These are phyloP conservation scores for Avena sativa DNA, from an alignment of 176 grass and related monocot species.

Conservation along the genomic window DNA sequence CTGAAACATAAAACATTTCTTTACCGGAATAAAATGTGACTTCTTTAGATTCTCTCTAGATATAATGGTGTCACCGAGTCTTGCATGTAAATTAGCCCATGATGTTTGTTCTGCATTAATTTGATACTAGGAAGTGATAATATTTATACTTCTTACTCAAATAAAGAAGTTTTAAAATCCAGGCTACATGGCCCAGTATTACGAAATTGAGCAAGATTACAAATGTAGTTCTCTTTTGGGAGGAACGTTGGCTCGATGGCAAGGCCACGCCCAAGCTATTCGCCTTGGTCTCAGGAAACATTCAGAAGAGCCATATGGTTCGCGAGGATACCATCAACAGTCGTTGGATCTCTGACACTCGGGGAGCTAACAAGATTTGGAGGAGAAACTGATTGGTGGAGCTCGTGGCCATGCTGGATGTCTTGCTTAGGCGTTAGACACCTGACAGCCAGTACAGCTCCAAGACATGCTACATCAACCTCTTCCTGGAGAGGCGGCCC, in stretches of 20 bases:
- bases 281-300: background rate
- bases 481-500: background rate
- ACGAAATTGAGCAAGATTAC: background rate
- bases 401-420: no score
- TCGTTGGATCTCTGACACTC: background rate
- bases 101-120: background rate
- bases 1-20: background rate
- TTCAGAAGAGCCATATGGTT: background rate
- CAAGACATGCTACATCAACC: background rate
- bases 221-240: background rate
- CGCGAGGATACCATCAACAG: background rate
- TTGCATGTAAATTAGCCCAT: constrained; percentile 2
- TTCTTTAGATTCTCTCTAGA: background rate
- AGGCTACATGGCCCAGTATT: background rate
- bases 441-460: background rate
- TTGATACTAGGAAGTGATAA: constrained; percentile 5
- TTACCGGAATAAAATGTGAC: background rate
- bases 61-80: background rate
- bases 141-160: background rate
- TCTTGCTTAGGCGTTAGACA: no score
- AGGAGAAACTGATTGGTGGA: no score
- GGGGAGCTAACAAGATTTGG: no score
- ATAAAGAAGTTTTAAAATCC: constrained; percentile 10
- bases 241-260: background rate
- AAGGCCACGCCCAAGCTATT: background rate